Conservation (phyloP, 2,329 filamentous ascomycete species). For the Chaetothyriales sp. region DNA sequence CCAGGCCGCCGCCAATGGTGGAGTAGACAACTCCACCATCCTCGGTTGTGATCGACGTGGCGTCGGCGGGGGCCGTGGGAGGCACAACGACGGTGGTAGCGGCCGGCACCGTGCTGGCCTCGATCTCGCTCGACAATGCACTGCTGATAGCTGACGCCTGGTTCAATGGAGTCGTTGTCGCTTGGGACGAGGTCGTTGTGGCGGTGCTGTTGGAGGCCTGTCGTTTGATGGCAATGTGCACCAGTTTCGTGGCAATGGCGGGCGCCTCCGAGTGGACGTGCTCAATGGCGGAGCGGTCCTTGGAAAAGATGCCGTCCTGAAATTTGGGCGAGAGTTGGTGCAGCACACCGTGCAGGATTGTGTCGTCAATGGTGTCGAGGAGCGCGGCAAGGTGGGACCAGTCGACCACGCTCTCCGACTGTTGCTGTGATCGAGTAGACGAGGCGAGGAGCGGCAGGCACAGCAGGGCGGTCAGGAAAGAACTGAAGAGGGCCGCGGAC, state of each 20-base stretch:
- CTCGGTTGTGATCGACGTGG: slow-evolving; percentile 13
- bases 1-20: slow-evolving; percentile 20
- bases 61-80: slow-evolving; percentile 12
- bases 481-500: background rate
- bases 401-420: slow-evolving; percentile 3
- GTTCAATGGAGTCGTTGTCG: background rate
- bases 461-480: background rate
- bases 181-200: slow-evolving; percentile 2
- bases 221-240: slow-evolving; percentile 52
- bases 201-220: slow-evolving; percentile 18
- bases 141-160: slow-evolving; percentile 7
- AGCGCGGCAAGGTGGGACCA: slow-evolving; percentile 36
- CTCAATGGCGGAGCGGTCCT: slow-evolving; percentile 50
- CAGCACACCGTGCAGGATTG: slow-evolving; percentile 52
- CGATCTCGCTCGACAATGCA: slow-evolving; percentile 16
- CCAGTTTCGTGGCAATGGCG: slow-evolving; percentile 47
- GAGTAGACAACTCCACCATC: slow-evolving; percentile 20
- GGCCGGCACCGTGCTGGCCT: slow-evolving; percentile 14
- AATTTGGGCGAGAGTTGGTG: slow-evolving; percentile 51
- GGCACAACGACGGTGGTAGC: slow-evolving; percentile 16
- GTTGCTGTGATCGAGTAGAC: slow-evolving; percentile 1
- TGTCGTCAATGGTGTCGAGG: slow-evolving; percentile 42
- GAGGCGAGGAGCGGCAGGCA: slow-evolving; percentile 1
- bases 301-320: slow-evolving; percentile 54
- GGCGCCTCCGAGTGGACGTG: slow-evolving; percentile 49